Evolutionary conservation across 73 alveolate genomes (phyloP).

Genomic region (Symbiodinium pilosum): DNA sequence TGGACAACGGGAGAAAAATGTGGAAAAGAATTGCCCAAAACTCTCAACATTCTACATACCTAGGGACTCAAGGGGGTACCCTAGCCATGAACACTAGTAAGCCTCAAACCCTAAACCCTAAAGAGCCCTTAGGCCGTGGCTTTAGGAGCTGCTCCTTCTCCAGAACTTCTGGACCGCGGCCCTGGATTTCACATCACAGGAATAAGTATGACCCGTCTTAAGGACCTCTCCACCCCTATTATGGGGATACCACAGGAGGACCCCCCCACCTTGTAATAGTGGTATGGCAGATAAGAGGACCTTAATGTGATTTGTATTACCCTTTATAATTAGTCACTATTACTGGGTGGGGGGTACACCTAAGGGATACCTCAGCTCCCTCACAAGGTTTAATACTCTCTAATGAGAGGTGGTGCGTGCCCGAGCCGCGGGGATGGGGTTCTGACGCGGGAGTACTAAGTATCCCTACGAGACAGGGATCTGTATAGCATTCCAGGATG

Average conservation of each 20-base stretch:
- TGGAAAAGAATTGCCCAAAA: background rate
- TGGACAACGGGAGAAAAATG: background rate
- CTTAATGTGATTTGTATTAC: background rate
- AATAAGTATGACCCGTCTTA: too few relatives aligned
- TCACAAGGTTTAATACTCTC: too few relatives aligned
- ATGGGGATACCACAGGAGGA: too few relatives aligned
- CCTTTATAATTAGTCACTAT: background rate
- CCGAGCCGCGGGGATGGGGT: too few relatives aligned
- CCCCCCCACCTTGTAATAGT: background rate
- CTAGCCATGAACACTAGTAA: background rate
- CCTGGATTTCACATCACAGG: background rate
- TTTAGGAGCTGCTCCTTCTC: background rate
- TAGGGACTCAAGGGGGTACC: background rate
- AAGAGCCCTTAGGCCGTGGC: background rate
- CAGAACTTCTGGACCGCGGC: background rate
- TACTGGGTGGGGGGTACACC: background rate
- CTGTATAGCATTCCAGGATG: too few relatives aligned
- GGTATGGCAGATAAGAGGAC: background rate
- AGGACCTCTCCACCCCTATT: background rate
- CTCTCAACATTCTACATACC: background rate
- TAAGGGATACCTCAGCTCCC: background rate
- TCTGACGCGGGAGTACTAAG: too few relatives aligned
- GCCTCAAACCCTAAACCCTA: background rate
- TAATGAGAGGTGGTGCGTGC: too few relatives aligned
- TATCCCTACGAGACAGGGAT: too few relatives aligned